Evolutionary conservation across 2,329 filamentous ascomycete species (phyloP).

Genomic region (Fusarium ambrosium): DNA sequence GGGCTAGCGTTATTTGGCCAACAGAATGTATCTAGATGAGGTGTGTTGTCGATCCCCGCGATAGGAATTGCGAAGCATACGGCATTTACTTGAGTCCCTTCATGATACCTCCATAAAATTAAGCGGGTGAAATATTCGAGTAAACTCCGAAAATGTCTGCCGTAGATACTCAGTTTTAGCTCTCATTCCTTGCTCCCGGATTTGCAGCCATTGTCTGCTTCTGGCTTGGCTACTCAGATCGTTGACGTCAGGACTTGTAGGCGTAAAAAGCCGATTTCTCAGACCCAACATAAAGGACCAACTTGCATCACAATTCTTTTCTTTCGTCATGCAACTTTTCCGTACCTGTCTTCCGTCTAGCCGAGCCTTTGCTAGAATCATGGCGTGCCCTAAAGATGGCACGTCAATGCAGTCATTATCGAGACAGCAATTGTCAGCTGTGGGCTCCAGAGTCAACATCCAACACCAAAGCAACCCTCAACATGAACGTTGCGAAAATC

Average conservation of each 20-base stretch:
- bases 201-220: background rate
- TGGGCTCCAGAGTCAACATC: background rate
- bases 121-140: background rate
- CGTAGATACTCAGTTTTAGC: background rate
- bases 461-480: slow-evolving; percentile 17
- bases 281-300: background rate
- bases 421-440: background rate
- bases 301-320: background rate
- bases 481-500: slow-evolving; percentile 26
- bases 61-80: background rate
- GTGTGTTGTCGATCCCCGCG: background rate
- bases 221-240: background rate
- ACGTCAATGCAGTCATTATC: background rate
- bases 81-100: background rate
- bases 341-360: background rate
- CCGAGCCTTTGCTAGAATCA: background rate
- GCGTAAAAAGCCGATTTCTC: background rate
- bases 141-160: too few species aligned
- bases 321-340: background rate
- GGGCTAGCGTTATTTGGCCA: background rate
- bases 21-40: background rate
- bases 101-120: background rate
- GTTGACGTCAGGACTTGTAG: background rate
- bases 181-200: background rate
- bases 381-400: background rate